Evolutionary conservation across 164 flowering plant genomes (phyloP).

Genomic region (Dillenia turbinata): DNA sequence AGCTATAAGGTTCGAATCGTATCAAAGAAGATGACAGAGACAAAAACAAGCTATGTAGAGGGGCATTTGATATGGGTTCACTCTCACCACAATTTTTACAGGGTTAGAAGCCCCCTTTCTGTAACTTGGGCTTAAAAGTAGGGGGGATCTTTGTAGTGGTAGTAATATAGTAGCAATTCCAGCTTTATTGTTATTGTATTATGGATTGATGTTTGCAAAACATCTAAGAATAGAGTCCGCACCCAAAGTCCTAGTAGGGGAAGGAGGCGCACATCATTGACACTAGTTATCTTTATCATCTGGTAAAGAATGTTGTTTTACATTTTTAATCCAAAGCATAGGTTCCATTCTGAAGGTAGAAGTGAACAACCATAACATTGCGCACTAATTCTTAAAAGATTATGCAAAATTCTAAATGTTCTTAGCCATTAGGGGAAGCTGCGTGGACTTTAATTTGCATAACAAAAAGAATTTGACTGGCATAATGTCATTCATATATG

Average conservation of each 20-base stretch:
- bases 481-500: no score
- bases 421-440: no score
- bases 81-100: conserved; percentile 22
- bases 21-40: conserved; percentile 34
- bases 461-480: no score
- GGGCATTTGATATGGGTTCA: conserved; percentile 78
- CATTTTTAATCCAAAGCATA: no score
- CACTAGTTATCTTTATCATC: conserved; percentile 14
- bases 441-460: no score
- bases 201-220: neutral
- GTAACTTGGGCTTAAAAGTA: conserved; percentile 61
- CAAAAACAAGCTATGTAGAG: conserved; percentile 28
- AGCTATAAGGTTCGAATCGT: conserved; percentile 58
- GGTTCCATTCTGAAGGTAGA: no score
- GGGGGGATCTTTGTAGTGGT: neutral
- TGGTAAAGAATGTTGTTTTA: conserved; percentile 10
- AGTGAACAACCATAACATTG: no score
- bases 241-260: conserved; percentile 4
- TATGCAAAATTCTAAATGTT: no score
- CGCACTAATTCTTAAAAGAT: no score
- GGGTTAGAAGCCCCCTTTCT: conserved; percentile 76
- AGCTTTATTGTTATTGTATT: neutral
- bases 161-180: neutral
- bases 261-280: neutral
- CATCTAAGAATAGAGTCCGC: neutral